Evolutionary conservation across 768 basidiomycete species (phyloP).

Genomic region (Kwoniella botswanensis): DNA sequence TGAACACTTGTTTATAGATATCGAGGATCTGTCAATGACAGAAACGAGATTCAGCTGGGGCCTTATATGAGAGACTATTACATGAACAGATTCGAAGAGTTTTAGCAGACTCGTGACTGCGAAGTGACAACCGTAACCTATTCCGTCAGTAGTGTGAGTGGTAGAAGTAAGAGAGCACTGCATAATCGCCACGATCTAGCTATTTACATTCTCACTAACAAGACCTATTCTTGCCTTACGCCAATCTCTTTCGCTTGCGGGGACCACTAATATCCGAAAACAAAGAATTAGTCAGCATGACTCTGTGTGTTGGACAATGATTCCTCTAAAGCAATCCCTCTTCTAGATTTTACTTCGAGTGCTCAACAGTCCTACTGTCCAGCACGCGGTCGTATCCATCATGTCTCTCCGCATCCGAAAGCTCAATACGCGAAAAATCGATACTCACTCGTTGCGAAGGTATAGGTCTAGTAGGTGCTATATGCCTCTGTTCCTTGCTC

Average conservation of each 20-base stretch:
- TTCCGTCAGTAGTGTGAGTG: not conserved
- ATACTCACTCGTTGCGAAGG: conserved; percentile 75
- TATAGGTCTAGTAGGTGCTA: conserved; percentile 70
- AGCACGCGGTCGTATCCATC: not conserved
- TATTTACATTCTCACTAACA: not conserved
- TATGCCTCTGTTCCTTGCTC: conserved; percentile 71
- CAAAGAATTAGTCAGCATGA: not conserved
- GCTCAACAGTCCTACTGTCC: too few species aligned
- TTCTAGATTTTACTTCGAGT: too few species aligned
- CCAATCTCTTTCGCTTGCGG: conserved; percentile 53
- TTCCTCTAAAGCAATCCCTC: not conserved
- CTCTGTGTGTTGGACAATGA: not conserved
- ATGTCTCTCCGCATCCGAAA: not conserved
- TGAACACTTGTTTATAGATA: too few species aligned
- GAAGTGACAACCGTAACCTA: not conserved
- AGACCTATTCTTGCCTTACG: conserved; percentile 45
- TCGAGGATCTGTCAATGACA: too few species aligned
- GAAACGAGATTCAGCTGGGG: too few species aligned
- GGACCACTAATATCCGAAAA: conserved; percentile 50
- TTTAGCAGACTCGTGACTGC: too few species aligned
- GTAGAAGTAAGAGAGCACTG: not conserved
- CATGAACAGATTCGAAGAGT: too few species aligned
- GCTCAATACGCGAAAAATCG: not conserved
- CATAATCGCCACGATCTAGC: not conserved
- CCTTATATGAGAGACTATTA: too few species aligned